phyloP scores from a whole-genome alignment of 2,329 filamentous ascomycete genomes.

The Aspergillus vadensis region DNA sequence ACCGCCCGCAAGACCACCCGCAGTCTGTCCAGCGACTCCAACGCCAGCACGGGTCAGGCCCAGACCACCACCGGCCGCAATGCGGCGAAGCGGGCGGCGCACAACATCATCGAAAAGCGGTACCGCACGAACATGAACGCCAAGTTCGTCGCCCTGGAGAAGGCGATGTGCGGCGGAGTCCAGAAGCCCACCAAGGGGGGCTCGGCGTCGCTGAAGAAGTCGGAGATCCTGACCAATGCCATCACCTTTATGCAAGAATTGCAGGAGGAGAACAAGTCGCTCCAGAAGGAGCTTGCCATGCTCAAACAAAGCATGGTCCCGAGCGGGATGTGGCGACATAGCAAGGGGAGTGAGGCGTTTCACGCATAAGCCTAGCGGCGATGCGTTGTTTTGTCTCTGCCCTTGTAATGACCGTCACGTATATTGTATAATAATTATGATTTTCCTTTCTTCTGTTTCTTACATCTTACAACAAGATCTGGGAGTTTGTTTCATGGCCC shows the following conservation, averaged over 20 bases:
- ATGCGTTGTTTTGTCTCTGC: too few relatives aligned
- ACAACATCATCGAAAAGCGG: constrained; percentile 47
- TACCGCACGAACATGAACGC: constrained; percentile 48
- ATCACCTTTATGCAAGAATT: constrained; percentile 40
- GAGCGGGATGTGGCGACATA: constrained; percentile 27
- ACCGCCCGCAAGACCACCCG: constrained; percentile 26
- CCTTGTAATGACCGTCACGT: constrained; percentile 10
- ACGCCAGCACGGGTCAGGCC: constrained; percentile 23
- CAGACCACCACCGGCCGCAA: constrained; percentile 29
- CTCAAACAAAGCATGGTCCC: constrained; percentile 32
- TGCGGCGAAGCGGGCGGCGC: constrained; percentile 43
- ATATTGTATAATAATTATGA: constrained; percentile 13
- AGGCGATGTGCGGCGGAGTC: constrained; percentile 35
- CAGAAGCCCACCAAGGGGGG: constrained; percentile 30
- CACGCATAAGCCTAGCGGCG: constrained; percentile 1
- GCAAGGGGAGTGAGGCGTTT: constrained; percentile 15
- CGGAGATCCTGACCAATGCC: constrained; percentile 41
- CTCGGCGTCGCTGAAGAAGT: constrained; percentile 40
- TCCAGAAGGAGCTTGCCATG: constrained; percentile 37
- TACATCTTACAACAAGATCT: neutral
- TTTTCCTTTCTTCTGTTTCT: neutral
- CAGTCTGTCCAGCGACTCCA: constrained; percentile 31
- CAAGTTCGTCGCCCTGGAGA: constrained; percentile 44
- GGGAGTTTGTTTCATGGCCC: neutral
- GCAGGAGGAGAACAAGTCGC: constrained; percentile 36